Evolutionary conservation across 108 stramenopile species (phyloP).

Genomic region (Skeletonema grethae): DNA sequence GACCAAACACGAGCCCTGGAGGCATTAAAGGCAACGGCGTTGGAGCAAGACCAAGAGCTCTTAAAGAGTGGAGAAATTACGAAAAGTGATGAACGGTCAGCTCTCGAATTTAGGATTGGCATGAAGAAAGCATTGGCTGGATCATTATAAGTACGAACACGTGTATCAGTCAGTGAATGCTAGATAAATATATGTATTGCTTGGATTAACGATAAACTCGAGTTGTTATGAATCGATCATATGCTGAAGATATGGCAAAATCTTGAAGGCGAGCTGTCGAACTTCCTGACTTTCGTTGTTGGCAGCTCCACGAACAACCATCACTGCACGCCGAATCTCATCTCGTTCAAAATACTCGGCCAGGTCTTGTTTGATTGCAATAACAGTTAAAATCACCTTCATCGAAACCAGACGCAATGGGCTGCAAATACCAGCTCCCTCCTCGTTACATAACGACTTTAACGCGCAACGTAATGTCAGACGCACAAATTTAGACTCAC

Average conservation of each 20-base stretch:
- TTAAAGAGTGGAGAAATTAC: conserved; percentile 27
- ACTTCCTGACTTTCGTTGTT: conserved; percentile 33
- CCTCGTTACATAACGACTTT: conserved; percentile 15
- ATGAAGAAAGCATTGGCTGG: conserved; percentile 58
- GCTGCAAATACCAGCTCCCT: neutral
- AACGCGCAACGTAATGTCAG: conserved; percentile 23
- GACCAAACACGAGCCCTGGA: conserved; percentile 60
- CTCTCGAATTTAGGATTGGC: conserved; percentile 64
- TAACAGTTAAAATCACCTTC: conserved; percentile 28
- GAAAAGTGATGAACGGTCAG: conserved; percentile 45
- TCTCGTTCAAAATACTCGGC: conserved; percentile 6
- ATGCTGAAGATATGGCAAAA: conserved; percentile 19
- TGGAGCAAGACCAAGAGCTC: conserved; percentile 53
- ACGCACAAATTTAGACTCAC: conserved; percentile 16
- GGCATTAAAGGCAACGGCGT: conserved; percentile 50
- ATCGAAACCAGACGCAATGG: conserved; percentile 27
- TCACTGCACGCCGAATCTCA: conserved; percentile 20
- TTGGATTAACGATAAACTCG: neutral
- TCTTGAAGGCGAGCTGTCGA: conserved; percentile 19
- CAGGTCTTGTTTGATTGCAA: conserved; percentile 15
- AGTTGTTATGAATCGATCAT: neutral
- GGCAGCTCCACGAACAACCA: conserved; percentile 18
- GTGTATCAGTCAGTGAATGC: neutral
- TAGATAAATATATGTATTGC: neutral
- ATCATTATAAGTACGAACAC: neutral